phyloP scores from a whole-genome alignment of 345 rosid genomes.

The Aquilaria sinensis region DNA sequence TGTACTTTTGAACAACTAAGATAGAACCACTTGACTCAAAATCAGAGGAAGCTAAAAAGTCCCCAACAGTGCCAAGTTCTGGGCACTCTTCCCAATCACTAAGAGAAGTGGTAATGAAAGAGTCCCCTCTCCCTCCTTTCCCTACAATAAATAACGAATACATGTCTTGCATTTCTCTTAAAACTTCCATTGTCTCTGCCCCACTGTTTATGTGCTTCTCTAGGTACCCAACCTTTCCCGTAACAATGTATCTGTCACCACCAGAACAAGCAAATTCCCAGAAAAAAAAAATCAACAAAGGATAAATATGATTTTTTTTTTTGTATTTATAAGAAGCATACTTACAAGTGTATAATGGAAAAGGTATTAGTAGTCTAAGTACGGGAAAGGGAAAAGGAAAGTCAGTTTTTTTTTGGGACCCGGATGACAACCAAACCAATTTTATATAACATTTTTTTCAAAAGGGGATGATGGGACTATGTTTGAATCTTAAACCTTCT shows the following conservation, averaged over 20 bases:
- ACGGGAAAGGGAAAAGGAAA: too few species aligned
- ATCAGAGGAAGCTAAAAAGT: conserved; percentile 56
- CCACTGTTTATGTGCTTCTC: conserved; percentile 46
- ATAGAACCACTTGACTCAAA: conserved; percentile 47
- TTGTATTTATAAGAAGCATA: too few species aligned
- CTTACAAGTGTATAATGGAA: too few species aligned
- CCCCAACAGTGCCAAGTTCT: conserved; percentile 60
- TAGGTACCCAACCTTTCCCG: conserved; percentile 53
- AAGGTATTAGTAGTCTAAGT: too few species aligned
- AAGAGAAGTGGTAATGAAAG: conserved; percentile 42
- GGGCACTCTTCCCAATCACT: conserved; percentile 94
- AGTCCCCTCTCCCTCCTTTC: conserved; percentile 40
- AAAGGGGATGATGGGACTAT: too few species aligned
- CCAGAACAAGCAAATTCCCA: too few species aligned
- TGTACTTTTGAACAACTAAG: conserved; percentile 65
- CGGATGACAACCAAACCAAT: too few species aligned
- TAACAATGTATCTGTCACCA: conserved; percentile 37
- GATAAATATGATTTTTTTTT: too few species aligned
- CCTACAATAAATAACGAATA: conserved; percentile 66
- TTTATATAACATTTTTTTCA: too few species aligned
- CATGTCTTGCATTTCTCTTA: conserved; percentile 43
- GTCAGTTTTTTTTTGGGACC: too few species aligned
- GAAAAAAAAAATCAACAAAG: too few species aligned
- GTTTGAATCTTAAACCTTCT: too few species aligned
- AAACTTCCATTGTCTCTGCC: conserved; percentile 29